phyloP scores from a whole-genome alignment of 1,139 yeast species.

The Hanseniaspora gamundiae region DNA sequence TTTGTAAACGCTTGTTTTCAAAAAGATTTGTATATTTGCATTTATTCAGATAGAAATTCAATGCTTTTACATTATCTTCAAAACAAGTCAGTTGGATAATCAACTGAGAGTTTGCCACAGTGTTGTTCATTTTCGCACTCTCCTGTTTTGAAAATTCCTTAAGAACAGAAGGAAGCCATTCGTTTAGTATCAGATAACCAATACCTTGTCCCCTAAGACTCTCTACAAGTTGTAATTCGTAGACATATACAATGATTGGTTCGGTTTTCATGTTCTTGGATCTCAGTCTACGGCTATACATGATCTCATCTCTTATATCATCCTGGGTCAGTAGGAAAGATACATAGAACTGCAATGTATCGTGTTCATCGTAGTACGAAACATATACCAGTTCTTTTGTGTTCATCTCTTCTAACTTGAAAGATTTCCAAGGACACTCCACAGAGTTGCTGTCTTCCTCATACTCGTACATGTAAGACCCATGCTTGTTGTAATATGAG shows the following conservation, averaged over 20 bases:
- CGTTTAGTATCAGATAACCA: neutral
- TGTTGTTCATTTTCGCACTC: neutral
- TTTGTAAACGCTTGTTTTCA: neutral
- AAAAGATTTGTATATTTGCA: neutral
- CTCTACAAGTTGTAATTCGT: neutral
- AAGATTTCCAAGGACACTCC: neutral
- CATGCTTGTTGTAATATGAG: neutral
- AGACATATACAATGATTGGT: neutral
- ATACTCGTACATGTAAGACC: neutral
- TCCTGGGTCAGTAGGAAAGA: conserved; percentile 1
- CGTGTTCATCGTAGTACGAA: neutral
- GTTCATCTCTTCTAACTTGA: conserved; percentile 1
- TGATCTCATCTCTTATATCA: neutral
- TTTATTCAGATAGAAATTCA: neutral
- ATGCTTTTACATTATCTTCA: neutral
- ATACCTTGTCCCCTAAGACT: neutral
- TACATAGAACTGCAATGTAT: neutral
- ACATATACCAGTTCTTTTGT: neutral
- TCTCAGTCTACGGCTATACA: neutral
- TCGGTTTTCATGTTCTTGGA: neutral
- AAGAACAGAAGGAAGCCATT: neutral
- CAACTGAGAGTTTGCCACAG: neutral
- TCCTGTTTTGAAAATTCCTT: neutral
- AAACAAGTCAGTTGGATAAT: conserved; percentile 1
- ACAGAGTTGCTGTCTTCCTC: neutral